A percentile compares a stretch with the other conserved stretches of the same genome.
Conservation (phyloP, 129 eudicot species). For the Smallanthus sonchifolius region DNA sequence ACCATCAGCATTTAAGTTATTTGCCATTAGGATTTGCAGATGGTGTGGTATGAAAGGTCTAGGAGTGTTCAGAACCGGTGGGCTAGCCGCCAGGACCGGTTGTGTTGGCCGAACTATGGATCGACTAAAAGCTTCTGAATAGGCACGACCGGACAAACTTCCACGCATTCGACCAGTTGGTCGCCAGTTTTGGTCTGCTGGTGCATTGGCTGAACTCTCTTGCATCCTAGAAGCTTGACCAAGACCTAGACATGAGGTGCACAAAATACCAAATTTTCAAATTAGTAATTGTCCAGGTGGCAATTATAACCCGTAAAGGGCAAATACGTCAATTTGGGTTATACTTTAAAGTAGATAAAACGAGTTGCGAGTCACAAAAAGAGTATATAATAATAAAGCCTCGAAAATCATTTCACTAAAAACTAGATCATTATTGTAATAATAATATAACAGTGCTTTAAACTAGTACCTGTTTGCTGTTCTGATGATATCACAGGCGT, state of each 20-base stretch:
- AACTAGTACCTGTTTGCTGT: conserved; percentile 35
- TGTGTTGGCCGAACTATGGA: conserved; percentile 38
- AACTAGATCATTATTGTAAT: background rate
- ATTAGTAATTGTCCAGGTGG: background rate
- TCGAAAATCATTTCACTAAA: background rate
- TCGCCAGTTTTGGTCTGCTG: conserved; percentile 49
- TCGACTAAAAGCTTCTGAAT: conserved; percentile 47
- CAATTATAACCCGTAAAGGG: background rate
- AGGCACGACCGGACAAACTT: conserved; percentile 57
- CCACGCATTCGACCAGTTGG: conserved; percentile 85
- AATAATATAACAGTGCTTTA: background rate
- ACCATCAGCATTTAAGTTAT: conserved; percentile 15
- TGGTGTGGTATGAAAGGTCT: conserved; percentile 34
- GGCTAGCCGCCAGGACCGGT: conserved; percentile 48
- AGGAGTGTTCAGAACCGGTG: conserved; percentile 28
- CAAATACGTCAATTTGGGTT: background rate
- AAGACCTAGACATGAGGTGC: background rate
- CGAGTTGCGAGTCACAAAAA: background rate
- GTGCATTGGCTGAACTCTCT: conserved; percentile 15
- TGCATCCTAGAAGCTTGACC: conserved; percentile 8
- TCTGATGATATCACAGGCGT: conserved; percentile 11
- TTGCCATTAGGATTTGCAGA: conserved; percentile 28
- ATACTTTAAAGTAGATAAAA: background rate
- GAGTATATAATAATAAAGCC: background rate
- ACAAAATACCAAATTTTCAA: background rate